Conservation (phyloP, 2,329 filamentous ascomycete genomes). For the Orbilia javanica region DNA sequence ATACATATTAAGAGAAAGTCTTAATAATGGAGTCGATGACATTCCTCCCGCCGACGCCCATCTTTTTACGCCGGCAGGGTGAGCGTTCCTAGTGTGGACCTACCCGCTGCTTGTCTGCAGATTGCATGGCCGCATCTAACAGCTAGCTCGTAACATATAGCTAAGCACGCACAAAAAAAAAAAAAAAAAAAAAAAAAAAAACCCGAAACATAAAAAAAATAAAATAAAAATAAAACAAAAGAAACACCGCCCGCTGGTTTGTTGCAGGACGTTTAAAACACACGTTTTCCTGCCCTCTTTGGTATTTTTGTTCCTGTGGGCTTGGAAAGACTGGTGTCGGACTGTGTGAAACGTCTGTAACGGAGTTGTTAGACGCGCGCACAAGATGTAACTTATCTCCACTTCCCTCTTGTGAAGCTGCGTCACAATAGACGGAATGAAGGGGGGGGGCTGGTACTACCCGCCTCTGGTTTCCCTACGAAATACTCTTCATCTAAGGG, state of each 20-base stretch:
- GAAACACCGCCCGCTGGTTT: not conserved
- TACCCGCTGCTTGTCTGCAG: slow-evolving; percentile 55
- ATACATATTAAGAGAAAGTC: slow-evolving; percentile 48
- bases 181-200: not conserved
- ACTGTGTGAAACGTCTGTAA: slow-evolving; percentile 52
- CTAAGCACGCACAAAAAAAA: slow-evolving; percentile 11
- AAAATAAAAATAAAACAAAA: not conserved
- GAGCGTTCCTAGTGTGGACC: slow-evolving; percentile 51
- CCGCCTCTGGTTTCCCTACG: slow-evolving; percentile 51
- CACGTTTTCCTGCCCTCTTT: slow-evolving; percentile 16
- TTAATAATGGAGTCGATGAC: slow-evolving; percentile 57
- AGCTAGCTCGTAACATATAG: not conserved
- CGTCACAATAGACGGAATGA: slow-evolving; percentile 49
- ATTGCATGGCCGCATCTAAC: slow-evolving; percentile 37
- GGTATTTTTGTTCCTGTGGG: slow-evolving; percentile 3
- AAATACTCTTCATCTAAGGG: slow-evolving; percentile 13
- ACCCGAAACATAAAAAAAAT: slow-evolving; percentile 8
- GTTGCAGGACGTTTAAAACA: slow-evolving; percentile 38
- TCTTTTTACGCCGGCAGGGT: slow-evolving; percentile 29
- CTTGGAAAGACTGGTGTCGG: slow-evolving; percentile 22
- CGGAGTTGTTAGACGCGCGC: slow-evolving; percentile 57
- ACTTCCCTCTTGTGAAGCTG: slow-evolving; percentile 18
- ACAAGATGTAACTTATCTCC: slow-evolving; percentile 58
- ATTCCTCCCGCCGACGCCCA: slow-evolving; percentile 54
- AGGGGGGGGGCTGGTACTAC: slow-evolving; percentile 53